Evolutionary conservation across 495 filamentous ascomycete genomes (phyloP).

Genomic region (Ascodesmis nigricans): DNA sequence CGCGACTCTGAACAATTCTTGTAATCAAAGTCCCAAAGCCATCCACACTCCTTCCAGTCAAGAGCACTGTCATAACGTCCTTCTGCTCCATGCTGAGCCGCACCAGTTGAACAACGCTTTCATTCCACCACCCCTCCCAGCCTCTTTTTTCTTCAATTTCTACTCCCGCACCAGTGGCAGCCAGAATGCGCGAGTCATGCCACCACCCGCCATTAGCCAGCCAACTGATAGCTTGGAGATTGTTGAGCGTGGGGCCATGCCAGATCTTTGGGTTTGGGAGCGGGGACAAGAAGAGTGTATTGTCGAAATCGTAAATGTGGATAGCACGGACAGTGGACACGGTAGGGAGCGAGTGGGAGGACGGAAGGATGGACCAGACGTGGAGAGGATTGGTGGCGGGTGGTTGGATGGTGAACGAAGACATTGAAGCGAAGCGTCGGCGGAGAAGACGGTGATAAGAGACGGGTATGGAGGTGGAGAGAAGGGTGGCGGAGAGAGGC

Average conservation of each 20-base stretch:
- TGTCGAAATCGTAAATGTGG: constrained; percentile 97
- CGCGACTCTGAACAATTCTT: constrained; percentile 56
- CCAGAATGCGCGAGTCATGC: constrained; percentile 74
- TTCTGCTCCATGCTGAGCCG: constrained; percentile 64
- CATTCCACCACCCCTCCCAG: constrained; percentile 97
- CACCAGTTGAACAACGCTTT: constrained; percentile 68
- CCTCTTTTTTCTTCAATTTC: constrained; percentile 61
- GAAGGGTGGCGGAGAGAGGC: too few relatives aligned
- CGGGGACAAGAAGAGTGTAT: constrained; percentile 81
- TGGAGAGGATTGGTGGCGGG: not conserved
- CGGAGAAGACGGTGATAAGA: too few relatives aligned
- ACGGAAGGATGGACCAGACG: constrained; percentile 6
- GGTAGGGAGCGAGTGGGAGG: constrained; percentile 5
- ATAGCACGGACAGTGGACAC: constrained; percentile 39
- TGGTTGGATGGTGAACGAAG: constrained; percentile 8
- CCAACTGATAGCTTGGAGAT: constrained; percentile 47
- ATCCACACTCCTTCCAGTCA: constrained; percentile 68
- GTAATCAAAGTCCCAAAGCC: constrained; percentile 61
- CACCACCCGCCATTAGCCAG: constrained; percentile 90
- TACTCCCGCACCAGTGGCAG: constrained; percentile 63
- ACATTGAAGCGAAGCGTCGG: too few relatives aligned
- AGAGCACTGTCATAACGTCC: constrained; percentile 63
- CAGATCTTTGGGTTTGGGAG: constrained; percentile 78
- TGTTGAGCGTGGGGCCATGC: constrained; percentile 51
- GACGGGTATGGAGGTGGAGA: too few relatives aligned